phyloP scores from a whole-genome alignment of 352 stramenopile genomes.

The Phytophthora cajani region DNA sequence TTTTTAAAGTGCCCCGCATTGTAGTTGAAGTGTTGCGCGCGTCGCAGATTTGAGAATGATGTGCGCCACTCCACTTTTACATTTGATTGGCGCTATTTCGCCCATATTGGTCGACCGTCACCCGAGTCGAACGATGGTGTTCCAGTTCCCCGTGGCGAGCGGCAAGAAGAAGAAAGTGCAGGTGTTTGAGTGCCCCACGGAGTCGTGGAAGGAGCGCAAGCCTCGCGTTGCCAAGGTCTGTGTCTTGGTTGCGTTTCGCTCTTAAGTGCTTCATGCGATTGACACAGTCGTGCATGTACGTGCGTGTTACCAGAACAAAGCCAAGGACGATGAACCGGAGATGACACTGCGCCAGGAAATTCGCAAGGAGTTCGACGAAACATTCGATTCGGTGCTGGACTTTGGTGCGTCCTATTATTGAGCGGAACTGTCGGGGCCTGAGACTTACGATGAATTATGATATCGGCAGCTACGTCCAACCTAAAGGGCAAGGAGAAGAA shows the following conservation, averaged over 20 bases:
- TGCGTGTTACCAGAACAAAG: conserved; percentile 18
- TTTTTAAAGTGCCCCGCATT: not conserved
- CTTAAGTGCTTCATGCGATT: conserved; percentile 1
- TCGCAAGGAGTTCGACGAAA: conserved; percentile 78
- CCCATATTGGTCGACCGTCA: not conserved
- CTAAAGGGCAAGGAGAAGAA: conserved; percentile 87
- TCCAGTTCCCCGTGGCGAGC: conserved; percentile 77
- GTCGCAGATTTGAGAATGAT: conserved; percentile 31
- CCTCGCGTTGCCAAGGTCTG: conserved; percentile 37
- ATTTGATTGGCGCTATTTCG: conserved; percentile 28
- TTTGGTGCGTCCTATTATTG: conserved; percentile 53
- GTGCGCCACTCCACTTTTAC: conserved; percentile 11
- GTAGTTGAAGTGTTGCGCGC: conserved; percentile 26
- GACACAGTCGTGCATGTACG: conserved; percentile 1
- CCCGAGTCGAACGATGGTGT: conserved; percentile 39
- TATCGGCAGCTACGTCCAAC: conserved; percentile 48
- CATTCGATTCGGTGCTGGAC: conserved; percentile 74
- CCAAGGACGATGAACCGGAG: conserved; percentile 41
- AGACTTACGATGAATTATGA: not conserved
- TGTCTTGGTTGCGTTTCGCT: not conserved
- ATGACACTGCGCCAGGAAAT: conserved; percentile 72
- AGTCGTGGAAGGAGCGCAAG: conserved; percentile 74
- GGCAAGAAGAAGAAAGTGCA: conserved; percentile 82
- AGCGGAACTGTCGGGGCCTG: not conserved
- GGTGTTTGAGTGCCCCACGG: conserved; percentile 77